Evolutionary conservation across 163 green algal species (phyloP), one percentile per base, ranked within the genome.

Genomic region (Coccomyxa subellipsoidea): DNA sequence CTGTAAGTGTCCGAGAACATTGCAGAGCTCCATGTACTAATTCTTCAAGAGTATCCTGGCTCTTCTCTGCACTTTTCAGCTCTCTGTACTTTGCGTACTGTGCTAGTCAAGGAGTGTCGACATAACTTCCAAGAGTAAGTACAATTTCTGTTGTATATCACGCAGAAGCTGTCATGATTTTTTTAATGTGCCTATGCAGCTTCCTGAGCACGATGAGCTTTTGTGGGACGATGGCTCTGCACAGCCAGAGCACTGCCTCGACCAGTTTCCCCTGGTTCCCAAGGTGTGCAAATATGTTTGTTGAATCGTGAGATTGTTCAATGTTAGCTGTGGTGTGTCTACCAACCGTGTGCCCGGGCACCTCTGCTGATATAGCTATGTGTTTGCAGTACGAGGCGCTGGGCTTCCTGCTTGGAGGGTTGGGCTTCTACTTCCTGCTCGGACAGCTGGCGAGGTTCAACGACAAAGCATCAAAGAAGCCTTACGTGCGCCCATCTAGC

Each of bases 191-290:
- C 71, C 29, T 81, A 7, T 84, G 47, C 85, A 92, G 87, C 84
- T 92, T 23, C 77, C 85, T 18, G 87, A 92, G 82, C 73, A 88
- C 35, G 85, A 90, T 38, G 89, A 92, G 83, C 82, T 92, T 27
- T 84, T 77, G 10, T 92, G 89, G 89, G 87, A 92, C 78, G 89
- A 92, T 81, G 89, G 89, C 18, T 90, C 79, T 34, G 81, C 78
- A 15, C 82, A 89, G 40, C 87, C 89, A 29, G 89, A 92, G 81
- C 84, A 85, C 8, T 90, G 84, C 83, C 70, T 92, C n/a, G 89
- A 92, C 82, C 53, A 84, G 29, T 87, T 86, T 27, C 76, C 82
- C 23, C 76, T 82, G 23, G 66, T 73, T 73, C 21, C 21, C 21
- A 73, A 73, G 66, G 66, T 73, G 66, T 23, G 66, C 8, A 8